A percentile compares a stretch with the other conserved stretches of the same genome.
Evolutionary conservation across 305 asterid species (phyloP).

Genomic region (Petunia hybrid): DNA sequence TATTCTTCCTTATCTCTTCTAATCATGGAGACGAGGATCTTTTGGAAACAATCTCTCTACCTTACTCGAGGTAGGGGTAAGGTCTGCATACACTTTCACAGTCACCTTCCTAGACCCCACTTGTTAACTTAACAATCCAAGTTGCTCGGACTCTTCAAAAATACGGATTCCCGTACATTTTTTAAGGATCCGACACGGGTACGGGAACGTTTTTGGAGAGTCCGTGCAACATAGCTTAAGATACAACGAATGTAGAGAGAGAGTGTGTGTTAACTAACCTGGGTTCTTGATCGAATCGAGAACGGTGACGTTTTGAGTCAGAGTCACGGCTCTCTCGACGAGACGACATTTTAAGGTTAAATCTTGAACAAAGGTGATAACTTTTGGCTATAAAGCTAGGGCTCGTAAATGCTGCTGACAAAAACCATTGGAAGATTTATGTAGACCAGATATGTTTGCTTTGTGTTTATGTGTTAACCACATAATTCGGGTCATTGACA

Average conservation of each 20-base stretch:
- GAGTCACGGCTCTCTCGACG: constrained; percentile 66
- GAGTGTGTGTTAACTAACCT: constrained; percentile 43
- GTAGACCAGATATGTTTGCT: background rate
- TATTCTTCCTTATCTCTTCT: background rate
- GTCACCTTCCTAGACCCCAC: no score
- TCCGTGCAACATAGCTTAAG: no score
- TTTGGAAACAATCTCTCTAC: no score
- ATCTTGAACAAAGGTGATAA: background rate
- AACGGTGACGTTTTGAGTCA: constrained; percentile 68
- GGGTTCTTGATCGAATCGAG: constrained; percentile 76
- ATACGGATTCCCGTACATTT: no score
- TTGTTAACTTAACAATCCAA: no score
- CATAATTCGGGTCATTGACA: constrained; percentile 24
- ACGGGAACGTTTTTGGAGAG: no score
- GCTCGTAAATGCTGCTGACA: background rate
- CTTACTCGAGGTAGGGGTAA: no score
- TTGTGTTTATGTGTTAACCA: background rate
- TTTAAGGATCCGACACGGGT: no score
- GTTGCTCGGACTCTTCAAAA: no score
- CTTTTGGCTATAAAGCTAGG: background rate
- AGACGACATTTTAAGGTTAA: constrained; percentile 45
- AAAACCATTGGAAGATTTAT: background rate
- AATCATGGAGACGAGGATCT: background rate
- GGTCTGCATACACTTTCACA: no score
- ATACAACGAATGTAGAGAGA: background rate